Conservation (phyloP, 768 basidiomycete genomes). For the Ramaria sp. region DNA sequence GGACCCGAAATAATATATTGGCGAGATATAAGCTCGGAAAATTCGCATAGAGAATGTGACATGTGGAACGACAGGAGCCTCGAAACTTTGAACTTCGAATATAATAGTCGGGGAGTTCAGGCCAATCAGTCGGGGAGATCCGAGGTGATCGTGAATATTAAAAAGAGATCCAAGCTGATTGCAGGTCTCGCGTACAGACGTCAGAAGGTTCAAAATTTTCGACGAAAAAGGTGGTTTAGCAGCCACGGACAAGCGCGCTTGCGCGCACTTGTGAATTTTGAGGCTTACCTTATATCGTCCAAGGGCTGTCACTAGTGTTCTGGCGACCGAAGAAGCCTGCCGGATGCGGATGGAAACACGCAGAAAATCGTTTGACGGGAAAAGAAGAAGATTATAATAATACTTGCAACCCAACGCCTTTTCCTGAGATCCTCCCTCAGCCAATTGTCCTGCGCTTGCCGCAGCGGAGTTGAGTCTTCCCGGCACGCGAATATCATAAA, state of each 20-base stretch:
- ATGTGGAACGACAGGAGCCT: no score
- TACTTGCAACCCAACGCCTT: conserved; percentile 3
- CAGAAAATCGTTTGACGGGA: conserved; percentile 3
- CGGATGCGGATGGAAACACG: conserved; percentile 3
- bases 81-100: no score
- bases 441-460: conserved; percentile 1
- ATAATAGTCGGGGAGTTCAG: neutral
- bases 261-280: neutral
- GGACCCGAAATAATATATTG: no score
- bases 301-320: neutral
- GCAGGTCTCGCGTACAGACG: no score
- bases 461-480: conserved; percentile 1
- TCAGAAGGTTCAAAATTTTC: no score
- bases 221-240: neutral
- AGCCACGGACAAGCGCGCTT: neutral
- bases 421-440: conserved; percentile 6
- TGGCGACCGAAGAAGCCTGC: conserved; percentile 4
- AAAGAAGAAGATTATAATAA: conserved; percentile 5
- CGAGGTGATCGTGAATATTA: neutral
- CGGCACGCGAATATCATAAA: conserved; percentile 8
- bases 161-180: neutral
- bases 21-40: no score
- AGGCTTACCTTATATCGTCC: neutral
- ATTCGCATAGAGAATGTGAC: no score
- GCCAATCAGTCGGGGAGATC: neutral